These are phyloP conservation scores for Globisporangium camurandrum DNA, from an alignment of 352 stramenopile species.

Conservation along the genomic window DNA sequence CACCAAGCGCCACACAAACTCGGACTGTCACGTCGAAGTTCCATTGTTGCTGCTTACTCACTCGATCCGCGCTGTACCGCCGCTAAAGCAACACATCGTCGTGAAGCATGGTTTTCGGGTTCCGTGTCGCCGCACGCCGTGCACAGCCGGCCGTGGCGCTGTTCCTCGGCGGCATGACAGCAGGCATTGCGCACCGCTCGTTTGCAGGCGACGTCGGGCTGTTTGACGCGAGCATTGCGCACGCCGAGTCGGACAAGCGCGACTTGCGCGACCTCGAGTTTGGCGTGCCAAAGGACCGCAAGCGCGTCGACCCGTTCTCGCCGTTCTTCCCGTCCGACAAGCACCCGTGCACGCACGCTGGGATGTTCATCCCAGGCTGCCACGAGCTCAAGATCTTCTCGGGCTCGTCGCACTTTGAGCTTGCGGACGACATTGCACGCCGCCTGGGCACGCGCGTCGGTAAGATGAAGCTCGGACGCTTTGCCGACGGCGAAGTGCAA, in stretches of 20 bases:
- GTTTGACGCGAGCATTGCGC: constrained; percentile 15
- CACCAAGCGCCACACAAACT: no score
- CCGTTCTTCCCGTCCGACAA: constrained; percentile 88
- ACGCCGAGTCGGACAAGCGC: constrained; percentile 52
- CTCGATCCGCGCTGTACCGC: no score
- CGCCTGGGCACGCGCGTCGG: constrained; percentile 82
- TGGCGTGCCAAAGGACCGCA: constrained; percentile 77
- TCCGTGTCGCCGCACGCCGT: constrained; percentile 35
- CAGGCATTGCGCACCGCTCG: constrained; percentile 36
- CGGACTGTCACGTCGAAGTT: no score
- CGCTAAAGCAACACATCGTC: no score
- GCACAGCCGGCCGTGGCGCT: constrained; percentile 37
- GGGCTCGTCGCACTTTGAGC: constrained; percentile 86
- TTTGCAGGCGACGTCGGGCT: constrained; percentile 12
- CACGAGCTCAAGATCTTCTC: constrained; percentile 92
- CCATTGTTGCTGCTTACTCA: no score
- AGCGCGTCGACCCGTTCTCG: constrained; percentile 84
- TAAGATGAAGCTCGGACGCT: constrained; percentile 85
- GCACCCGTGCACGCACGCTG: constrained; percentile 85
- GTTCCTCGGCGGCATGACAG: constrained; percentile 44
- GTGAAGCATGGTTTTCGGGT: constrained; percentile 52
- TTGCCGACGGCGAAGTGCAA: constrained; percentile 90
- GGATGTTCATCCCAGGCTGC: constrained; percentile 89
- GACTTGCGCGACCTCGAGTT: constrained; percentile 83
- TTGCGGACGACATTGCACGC: constrained; percentile 87